Evolutionary conservation across 106 monocot genomes (phyloP).

Genomic region (Dioscorea alata): DNA sequence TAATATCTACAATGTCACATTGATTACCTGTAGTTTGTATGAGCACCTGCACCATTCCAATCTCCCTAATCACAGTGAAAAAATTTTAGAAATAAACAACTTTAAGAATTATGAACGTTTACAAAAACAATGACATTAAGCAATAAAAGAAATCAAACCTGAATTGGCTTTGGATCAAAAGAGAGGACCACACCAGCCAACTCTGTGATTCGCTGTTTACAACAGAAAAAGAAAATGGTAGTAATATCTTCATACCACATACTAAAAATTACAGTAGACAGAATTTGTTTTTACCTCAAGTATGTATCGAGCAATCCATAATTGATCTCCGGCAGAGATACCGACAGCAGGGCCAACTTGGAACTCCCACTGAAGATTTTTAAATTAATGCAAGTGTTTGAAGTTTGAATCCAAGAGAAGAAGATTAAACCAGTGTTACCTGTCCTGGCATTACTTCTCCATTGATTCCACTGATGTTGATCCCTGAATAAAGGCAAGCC

Average conservation of each 20-base stretch:
- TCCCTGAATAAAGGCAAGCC: constrained; percentile 62
- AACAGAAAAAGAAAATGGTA: not conserved
- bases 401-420: not conserved
- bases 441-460: constrained; percentile 86
- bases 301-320: constrained; percentile 85
- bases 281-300: constrained; percentile 50
- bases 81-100: not conserved
- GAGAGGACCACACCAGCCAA: constrained; percentile 77
- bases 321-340: constrained; percentile 62
- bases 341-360: constrained; percentile 88
- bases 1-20: too few relatives aligned
- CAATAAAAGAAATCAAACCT: constrained; percentile 19
- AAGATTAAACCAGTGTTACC: constrained; percentile 15
- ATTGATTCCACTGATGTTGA: constrained; percentile 55
- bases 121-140: too few relatives aligned
- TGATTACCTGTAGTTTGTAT: constrained; percentile 79
- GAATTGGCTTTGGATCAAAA: constrained; percentile 84
- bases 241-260: not conserved
- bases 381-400: not conserved
- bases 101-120: not conserved
- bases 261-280: too few relatives aligned
- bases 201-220: constrained; percentile 75
- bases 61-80: constrained; percentile 34
- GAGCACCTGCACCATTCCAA: constrained; percentile 78
- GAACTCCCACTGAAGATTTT: constrained; percentile 66